These are phyloP conservation scores for Fusarium chlamydosporum DNA, from an alignment of 2,329 filamentous ascomycete species.

Conservation along the genomic window DNA sequence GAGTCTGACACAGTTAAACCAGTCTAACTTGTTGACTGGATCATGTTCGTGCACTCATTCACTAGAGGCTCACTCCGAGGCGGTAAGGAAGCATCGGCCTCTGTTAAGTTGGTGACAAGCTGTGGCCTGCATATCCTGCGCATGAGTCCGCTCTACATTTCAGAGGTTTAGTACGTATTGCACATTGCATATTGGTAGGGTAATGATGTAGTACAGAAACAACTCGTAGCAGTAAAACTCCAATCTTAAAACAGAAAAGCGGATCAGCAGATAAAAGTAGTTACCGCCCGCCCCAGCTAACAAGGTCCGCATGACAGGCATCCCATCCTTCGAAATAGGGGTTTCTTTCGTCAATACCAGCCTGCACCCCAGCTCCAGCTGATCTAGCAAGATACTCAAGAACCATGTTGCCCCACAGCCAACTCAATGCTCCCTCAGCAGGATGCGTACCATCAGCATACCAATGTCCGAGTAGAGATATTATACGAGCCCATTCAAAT, in stretches of 20 bases:
- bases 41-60: no score
- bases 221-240: no score
- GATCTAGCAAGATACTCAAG: conserved; percentile 20
- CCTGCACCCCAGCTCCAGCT: not conserved
- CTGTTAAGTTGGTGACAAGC: no score
- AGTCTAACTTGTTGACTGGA: no score
- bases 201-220: not conserved
- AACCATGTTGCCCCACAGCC: conserved; percentile 19
- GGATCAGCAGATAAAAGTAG: not conserved
- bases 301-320: conserved; percentile 1
- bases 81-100: no score
- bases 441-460: conserved; percentile 7
- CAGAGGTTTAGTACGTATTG: no score
- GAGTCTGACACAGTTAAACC: no score
- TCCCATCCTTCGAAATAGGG: conserved; percentile 28
- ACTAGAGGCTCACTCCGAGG: no score
- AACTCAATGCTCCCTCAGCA: not conserved
- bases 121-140: no score
- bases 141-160: no score
- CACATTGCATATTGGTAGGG: not conserved
- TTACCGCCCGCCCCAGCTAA: not conserved
- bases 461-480: not conserved
- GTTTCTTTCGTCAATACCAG: not conserved
- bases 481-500: conserved; percentile 13
- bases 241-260: not conserved